phyloP scores from a whole-genome alignment of 345 rosid species.

The Odontarrhena argentea region DNA sequence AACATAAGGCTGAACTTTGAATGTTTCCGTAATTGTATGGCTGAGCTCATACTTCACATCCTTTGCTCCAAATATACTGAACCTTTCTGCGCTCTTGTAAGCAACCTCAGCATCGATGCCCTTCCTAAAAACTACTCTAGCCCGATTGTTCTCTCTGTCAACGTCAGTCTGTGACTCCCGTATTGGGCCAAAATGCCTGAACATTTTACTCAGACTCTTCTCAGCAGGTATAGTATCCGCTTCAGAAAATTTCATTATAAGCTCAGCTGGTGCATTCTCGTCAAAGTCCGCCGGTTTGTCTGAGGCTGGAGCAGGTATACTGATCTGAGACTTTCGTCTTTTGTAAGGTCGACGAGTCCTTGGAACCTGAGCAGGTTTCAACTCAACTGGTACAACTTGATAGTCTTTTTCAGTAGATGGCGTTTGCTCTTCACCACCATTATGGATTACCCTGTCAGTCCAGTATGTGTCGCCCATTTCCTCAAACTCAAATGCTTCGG shows the following conservation, averaged over 20 bases:
- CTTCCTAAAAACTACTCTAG: slow-evolving; percentile 85
- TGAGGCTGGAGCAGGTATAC: slow-evolving; percentile 24
- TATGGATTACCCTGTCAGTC: slow-evolving; percentile 85
- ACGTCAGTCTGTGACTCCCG: slow-evolving; percentile 73
- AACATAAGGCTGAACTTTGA: slow-evolving; percentile 46
- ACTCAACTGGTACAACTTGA: slow-evolving; percentile 56
- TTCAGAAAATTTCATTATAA: slow-evolving; percentile 73
- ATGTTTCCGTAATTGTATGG: slow-evolving; percentile 56
- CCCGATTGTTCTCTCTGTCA: slow-evolving; percentile 69
- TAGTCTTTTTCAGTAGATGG: slow-evolving; percentile 49
- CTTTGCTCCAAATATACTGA: slow-evolving; percentile 70
- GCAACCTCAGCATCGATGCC: slow-evolving; percentile 82
- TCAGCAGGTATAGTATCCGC: slow-evolving; percentile 73
- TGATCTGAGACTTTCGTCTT: slow-evolving; percentile 62
- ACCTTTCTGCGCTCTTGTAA: slow-evolving; percentile 70
- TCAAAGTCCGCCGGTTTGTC: slow-evolving; percentile 60
- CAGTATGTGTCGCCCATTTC: slow-evolving; percentile 92
- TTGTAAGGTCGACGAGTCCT: slow-evolving; percentile 60
- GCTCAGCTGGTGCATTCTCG: slow-evolving; percentile 74
- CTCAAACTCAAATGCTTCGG: slow-evolving; percentile 90
- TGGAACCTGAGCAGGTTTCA: slow-evolving; percentile 54
- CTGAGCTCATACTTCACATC: slow-evolving; percentile 80
- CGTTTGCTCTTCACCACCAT: slow-evolving; percentile 88
- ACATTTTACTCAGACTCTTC: slow-evolving; percentile 75
- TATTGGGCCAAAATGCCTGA: slow-evolving; percentile 79